Conservation (phyloP, 2,329 filamentous ascomycete genomes). For the Ophiostoma fasciatum region DNA sequence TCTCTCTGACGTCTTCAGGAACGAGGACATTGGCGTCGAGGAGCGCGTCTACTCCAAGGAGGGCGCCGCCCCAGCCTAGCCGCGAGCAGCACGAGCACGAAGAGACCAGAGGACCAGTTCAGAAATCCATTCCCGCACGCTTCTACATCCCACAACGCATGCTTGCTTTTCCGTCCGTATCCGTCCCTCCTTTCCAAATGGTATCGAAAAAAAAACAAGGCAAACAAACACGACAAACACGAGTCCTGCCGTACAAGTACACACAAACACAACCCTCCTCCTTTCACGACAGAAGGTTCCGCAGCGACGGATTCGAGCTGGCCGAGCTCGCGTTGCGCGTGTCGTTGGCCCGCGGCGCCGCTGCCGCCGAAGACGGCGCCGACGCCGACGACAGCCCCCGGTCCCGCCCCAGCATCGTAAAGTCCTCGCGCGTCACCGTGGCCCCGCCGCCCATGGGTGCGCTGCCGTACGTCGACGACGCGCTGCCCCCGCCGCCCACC, state of each 20-base stretch:
- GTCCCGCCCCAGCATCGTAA: conserved; percentile 9
- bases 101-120: too few species aligned
- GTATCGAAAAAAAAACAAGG: background rate
- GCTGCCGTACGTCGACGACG: conserved; percentile 13
- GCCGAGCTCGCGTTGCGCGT: conserved; percentile 44
- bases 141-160: too few species aligned
- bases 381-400: conserved; percentile 9
- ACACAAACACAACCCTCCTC: background rate
- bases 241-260: too few species aligned
- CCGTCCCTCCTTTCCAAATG: background rate
- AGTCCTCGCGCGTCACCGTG: conserved; percentile 12
- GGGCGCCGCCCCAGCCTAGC: conserved; percentile 1
- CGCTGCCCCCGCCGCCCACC: conserved; percentile 22
- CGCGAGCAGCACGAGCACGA: too few species aligned
- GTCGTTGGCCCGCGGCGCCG: conserved; percentile 20
- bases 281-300: conserved; percentile 51
- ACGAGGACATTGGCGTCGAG: conserved; percentile 43
- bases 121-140: too few species aligned
- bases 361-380: conserved; percentile 9
- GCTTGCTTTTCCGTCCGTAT: too few species aligned
- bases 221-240: background rate
- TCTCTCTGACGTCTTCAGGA: conserved; percentile 22
- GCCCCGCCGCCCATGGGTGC: background rate
- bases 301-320: conserved; percentile 61
- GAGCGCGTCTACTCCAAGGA: conserved; percentile 25